Evolutionary conservation across 2,329 filamentous ascomycete species (phyloP).

Genomic region (Verticillium dahliae): DNA sequence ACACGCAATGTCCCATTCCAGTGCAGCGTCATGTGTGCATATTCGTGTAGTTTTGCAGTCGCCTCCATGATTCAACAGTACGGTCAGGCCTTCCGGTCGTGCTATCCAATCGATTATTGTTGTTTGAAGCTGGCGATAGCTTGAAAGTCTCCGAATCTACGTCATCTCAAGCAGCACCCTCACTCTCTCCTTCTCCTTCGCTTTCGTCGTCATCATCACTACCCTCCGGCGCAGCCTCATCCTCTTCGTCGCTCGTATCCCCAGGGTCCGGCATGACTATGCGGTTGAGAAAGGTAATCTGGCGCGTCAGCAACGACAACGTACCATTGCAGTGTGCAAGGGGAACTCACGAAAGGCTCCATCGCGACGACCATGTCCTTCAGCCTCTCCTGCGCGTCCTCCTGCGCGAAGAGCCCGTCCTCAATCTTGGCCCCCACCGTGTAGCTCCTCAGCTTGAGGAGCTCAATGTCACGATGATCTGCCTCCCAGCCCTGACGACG

Average conservation of each 20-base stretch:
- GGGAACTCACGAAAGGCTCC: slow-evolving; percentile 68
- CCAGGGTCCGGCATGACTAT: slow-evolving; percentile 67
- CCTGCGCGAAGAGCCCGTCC: slow-evolving; percentile 57
- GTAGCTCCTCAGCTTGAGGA: slow-evolving; percentile 76
- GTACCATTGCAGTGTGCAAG: not conserved
- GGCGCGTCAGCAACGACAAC: slow-evolving; percentile 1
- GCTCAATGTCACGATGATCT: slow-evolving; percentile 71
- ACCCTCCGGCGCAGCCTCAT: slow-evolving; percentile 11
- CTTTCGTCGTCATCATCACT: slow-evolving; percentile 10
- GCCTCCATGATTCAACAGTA: too few species aligned
- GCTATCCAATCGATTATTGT: too few species aligned
- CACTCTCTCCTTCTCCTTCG: slow-evolving; percentile 5
- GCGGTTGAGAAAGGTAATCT: slow-evolving; percentile 67
- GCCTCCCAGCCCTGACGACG: slow-evolving; percentile 59
- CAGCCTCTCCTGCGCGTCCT: slow-evolving; percentile 59
- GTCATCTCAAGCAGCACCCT: not conserved
- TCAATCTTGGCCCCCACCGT: slow-evolving; percentile 62
- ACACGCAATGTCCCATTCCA: too few species aligned
- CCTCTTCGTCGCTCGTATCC: slow-evolving; percentile 30
- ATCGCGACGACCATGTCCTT: slow-evolving; percentile 59
- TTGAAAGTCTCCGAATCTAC: too few species aligned
- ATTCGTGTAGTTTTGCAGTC: too few species aligned
- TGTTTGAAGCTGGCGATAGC: too few species aligned
- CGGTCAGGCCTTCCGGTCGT: too few species aligned
- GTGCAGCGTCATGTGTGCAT: too few species aligned